Evolutionary conservation across 495 filamentous ascomycete genomes (phyloP), one percentile per base, ranked within the genome.

Genomic region (Tuber indicum): DNA sequence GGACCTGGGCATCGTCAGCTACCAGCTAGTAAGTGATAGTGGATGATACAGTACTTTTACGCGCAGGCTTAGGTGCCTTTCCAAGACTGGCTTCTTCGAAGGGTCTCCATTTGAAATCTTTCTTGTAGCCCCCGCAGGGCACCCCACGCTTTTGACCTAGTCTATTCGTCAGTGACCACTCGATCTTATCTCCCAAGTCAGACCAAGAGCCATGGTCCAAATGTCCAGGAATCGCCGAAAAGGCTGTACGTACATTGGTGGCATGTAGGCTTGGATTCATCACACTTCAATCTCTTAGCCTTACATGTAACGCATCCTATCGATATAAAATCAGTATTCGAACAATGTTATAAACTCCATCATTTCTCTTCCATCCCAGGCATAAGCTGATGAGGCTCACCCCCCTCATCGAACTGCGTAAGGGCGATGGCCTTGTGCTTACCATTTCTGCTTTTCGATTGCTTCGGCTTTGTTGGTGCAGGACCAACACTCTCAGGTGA

Each of bases 391-490:
- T 36, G 8, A 78, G n/a, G 77, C 52, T 19, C 21, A 43, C 10
- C 62, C 26, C 14, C 36, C 26, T 72, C 39, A 32, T 42, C 32
- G 58, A 12, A 70, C 39, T 23, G 42, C 14, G 66, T 78, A 44
- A 71, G 71, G 78, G 45, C 32, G 71, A 73, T 77, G 73, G 76
- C 76, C 81, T n/a, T n/a, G 79, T 58, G 85, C 88, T 76, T 90
- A 93, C 92, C 92, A 87, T 94, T 93, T 81, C 92, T 90, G 84
- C 92, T 94, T 83, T 94, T 94, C 72, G 91, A 92, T 85, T 94
- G 92, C 80, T 93, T 94, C 12, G 90, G 89, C 81, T 92, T 93
- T 45, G 78, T 78, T 77, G 83, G 82, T n/a, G 84, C 82, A 70
- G 78, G 77, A 72, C 62, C 76, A 74, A 79, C 39, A 45, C 79